Evolutionary conservation across 345 rosid species (phyloP).

Genomic region (Ailanthus altissimus): DNA sequence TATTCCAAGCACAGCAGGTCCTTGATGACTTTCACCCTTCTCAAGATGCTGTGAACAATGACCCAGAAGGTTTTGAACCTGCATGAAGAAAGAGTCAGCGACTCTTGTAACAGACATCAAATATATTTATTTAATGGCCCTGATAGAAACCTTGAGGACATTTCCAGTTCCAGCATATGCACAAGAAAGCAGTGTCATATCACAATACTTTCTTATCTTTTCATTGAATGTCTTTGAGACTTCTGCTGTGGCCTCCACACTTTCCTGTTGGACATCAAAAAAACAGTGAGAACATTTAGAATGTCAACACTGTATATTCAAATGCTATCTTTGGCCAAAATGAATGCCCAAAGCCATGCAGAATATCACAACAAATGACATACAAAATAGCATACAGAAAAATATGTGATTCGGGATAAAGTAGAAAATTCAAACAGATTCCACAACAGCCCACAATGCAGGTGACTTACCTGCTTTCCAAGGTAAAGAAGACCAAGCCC

Average conservation of each 20-base stretch:
- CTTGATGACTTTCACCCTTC: constrained; percentile 86
- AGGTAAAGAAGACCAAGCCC: constrained; percentile 96
- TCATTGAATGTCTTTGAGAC: constrained; percentile 92
- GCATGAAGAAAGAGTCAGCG: constrained; percentile 27
- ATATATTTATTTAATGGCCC: constrained; percentile 19
- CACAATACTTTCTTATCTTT: constrained; percentile 88
- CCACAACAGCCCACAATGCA: background rate
- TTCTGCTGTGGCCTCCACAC: constrained; percentile 93
- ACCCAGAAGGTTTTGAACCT: constrained; percentile 92
- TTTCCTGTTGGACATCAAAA: constrained; percentile 51
- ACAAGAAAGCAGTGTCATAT: constrained; percentile 91
- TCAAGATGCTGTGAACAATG: constrained; percentile 90
- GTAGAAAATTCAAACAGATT: background rate
- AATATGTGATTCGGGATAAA: constrained; percentile 6
- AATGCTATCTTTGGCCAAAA: background rate
- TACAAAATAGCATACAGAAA: background rate
- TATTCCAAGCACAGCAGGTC: constrained; percentile 94
- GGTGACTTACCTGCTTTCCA: constrained; percentile 78
- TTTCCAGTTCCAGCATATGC: constrained; percentile 98
- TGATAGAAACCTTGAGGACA: constrained; percentile 78
- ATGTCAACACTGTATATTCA: background rate
- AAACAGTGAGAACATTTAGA: constrained; percentile 19
- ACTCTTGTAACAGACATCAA: constrained; percentile 13
- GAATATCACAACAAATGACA: background rate
- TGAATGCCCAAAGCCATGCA: background rate